Base-by-base conservation (phyloP, 2,329 filamentous ascomycete genomes). In the Monilinia aucupariae region DNA sequence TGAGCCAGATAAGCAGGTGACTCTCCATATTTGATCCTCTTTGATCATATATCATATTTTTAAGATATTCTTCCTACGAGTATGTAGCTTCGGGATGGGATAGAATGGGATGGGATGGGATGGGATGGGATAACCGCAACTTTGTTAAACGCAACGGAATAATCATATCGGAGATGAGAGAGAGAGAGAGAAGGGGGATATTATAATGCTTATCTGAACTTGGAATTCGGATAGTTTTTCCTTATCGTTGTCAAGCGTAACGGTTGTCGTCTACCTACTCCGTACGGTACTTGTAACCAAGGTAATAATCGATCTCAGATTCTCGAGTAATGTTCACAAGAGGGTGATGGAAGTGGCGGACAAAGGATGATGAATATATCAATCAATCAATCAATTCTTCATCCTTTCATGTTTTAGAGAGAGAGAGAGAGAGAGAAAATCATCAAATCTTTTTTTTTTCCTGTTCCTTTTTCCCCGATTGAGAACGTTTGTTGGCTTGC, bases 1-100 rank as follows among this genome's bases (percentile, higher is more conserved):
- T 45, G 34, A 53, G 34, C n/a, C 10, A 45, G 4, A 25, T 1
- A 45, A 61, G 39, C 59, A 61, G 59, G 49, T 55, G 59, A 61
- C 59, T 54, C 37, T 25, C 13, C 15, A 47, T 49, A 53, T 54
- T 54, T 22, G 37, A 45, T 27, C 12, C 41, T 61, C 6, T 48
- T 20, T 45, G 30, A 34, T 61, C 59, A 54, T n/a, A 52, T 61
- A n/a, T 61, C 59, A 54, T 27, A 61, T 61, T 55, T 34, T 47
- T 4, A 9, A 56, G 54, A 47, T 56, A 20, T 56, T 47, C 30
- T 34, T n/a, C 30, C 39, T n/a, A 45, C 6, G 27, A 10, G 20
- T 56, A 27, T 39, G 53, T 47, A 47, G 53, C 39, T 45, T 56
- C 41, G 54, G 41, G 54, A 47, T 56, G 27, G 20, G 27, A 30